Conservation (phyloP, 2,329 filamentous ascomycete genomes). For the Scedosporium apiospermum region DNA sequence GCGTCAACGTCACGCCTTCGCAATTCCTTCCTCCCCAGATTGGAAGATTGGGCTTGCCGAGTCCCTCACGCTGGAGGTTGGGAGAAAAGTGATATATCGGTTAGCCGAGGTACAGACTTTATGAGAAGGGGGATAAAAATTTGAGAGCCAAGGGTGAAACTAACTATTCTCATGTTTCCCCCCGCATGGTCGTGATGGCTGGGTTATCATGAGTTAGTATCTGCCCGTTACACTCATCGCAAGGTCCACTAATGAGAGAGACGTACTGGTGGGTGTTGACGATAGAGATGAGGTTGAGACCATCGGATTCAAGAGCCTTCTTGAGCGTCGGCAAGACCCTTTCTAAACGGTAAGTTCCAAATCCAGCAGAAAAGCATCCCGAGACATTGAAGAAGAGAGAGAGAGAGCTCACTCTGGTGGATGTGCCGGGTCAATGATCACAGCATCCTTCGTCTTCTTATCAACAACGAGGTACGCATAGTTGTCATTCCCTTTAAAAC, state of each 20-base stretch:
- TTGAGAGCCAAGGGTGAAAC: constrained; percentile 12
- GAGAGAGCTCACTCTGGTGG: constrained; percentile 56
- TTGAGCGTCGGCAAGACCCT: constrained; percentile 59
- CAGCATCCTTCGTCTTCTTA: constrained; percentile 66
- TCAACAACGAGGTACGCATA: constrained; percentile 78
- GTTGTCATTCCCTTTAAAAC: constrained; percentile 47
- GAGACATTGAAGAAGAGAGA: background rate
- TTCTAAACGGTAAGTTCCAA: background rate
- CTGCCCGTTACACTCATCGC: background rate
- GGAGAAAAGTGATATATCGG: background rate
- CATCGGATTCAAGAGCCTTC: constrained; percentile 58
- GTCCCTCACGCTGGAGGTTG: constrained; percentile 17
- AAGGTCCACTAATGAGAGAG: background rate
- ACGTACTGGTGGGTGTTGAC: constrained; percentile 95
- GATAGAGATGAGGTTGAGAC: constrained; percentile 78
- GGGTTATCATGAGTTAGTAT: background rate
- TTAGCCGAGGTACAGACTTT: background rate
- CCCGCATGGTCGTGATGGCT: constrained; percentile 94
- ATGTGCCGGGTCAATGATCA: constrained; percentile 73
- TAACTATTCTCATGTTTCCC: constrained; percentile 74
- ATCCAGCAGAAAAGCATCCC: background rate
- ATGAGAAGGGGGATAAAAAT: background rate
- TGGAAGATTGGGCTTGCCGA: constrained; percentile 52
- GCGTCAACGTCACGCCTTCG: constrained; percentile 67
- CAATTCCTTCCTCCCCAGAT: constrained; percentile 88